Evolutionary conservation across 257 asterid genomes (phyloP), one percentile per base, ranked within the genome.

Genomic region (Dorcoceras hygrometricum): DNA sequence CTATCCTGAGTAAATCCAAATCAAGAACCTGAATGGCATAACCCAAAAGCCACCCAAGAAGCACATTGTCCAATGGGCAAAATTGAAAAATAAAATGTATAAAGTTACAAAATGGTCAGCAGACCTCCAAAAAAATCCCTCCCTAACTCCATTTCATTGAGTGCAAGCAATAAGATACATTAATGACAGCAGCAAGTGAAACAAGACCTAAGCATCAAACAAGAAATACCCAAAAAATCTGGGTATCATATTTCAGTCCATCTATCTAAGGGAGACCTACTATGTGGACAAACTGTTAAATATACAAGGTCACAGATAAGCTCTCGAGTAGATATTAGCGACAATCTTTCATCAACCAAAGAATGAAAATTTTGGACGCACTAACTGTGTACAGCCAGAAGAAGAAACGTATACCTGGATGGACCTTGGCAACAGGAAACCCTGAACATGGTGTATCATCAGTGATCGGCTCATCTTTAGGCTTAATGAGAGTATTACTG

Each of bases 381-480:
- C 60, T 67, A 55, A 6, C 59, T 22, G 31, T 24, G 46, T 63
- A 29, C 56, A 72, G 62, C 65, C 75, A 75, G 58, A 46, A 46
- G 6, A 46, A 43, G 26, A 58, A 58, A 68, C 55, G 26, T 48
- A 34, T 66, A 79, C 84, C 80, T 68, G 78, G 66, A 39, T 10
- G 59, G 58, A 29, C 20, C 65, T 48, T 34, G 19, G 51, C 6
- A 1, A 43, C 19, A 43, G 19, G 19, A 43, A 29, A 29, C 34
- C n/a, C 51, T 14, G 19, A 19, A 43, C 51, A 43, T 43, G 51
- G 51, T 2, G 51, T 4, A 2, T 43, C 51, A 43, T 43, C 51
- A 43, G 19, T 0, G 19, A 43, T 12, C 14, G 51, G 19, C 51
- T 43, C 51, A 43, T 11, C 51, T 43, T 43, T 14, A 43, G 51